Conservation (phyloP, 495 filamentous ascomycete species). For the Annulohypoxylon stygium region DNA sequence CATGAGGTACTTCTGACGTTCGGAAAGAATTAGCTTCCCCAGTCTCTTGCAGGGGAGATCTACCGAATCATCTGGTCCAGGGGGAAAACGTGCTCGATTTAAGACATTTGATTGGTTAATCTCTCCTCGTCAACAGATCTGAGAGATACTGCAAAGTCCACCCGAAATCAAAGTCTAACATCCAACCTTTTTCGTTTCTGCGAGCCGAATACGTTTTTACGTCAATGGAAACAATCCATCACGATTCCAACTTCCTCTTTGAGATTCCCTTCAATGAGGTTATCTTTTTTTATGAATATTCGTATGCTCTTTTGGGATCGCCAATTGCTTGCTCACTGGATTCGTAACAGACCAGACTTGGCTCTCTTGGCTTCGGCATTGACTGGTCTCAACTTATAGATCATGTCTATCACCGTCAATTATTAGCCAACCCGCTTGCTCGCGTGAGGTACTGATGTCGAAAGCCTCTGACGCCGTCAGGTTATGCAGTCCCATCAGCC, state of each 20-base stretch:
- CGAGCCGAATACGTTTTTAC: slow-evolving; percentile 29
- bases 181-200: slow-evolving; percentile 24
- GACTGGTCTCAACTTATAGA: background rate
- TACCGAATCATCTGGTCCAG: slow-evolving; percentile 45
- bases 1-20: slow-evolving; percentile 28
- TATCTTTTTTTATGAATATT: slow-evolving; percentile 13
- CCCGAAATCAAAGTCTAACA: background rate
- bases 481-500: slow-evolving; percentile 43
- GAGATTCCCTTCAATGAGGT: slow-evolving; percentile 6
- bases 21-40: slow-evolving; percentile 16
- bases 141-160: slow-evolving; percentile 20
- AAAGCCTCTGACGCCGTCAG: slow-evolving; percentile 36
- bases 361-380: slow-evolving; percentile 13
- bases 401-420: slow-evolving; percentile 1
- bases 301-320: slow-evolving; percentile 21
- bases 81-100: slow-evolving; percentile 41
- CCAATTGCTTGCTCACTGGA: slow-evolving; percentile 20
- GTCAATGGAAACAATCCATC: slow-evolving; percentile 32
- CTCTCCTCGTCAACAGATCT: slow-evolving; percentile 33
- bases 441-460: slow-evolving; percentile 21
- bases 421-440: background rate
- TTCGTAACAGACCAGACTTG: slow-evolving; percentile 19
- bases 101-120: slow-evolving; percentile 34
- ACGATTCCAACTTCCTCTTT: slow-evolving; percentile 30
- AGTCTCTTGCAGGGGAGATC: slow-evolving; percentile 34